Evolutionary conservation across 306 rosid genomes (phyloP).

Genomic region (Vigna mungo): DNA sequence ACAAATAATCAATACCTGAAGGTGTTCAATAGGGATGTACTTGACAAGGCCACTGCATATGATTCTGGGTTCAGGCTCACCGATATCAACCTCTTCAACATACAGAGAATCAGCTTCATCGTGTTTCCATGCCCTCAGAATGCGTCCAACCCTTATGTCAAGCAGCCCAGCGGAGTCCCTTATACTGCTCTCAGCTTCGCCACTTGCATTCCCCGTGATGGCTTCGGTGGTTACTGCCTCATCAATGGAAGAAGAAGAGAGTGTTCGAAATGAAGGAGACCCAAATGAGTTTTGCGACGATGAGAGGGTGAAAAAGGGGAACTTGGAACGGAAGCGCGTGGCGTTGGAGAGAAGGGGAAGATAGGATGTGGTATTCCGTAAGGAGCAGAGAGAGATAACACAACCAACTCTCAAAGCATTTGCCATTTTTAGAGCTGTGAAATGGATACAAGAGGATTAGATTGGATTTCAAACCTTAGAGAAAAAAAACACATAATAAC

Average conservation of each 20-base stretch:
- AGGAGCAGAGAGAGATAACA: slow-evolving; percentile 44
- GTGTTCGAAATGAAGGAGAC: slow-evolving; percentile 49
- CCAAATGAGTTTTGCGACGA: slow-evolving; percentile 16
- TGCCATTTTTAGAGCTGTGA: slow-evolving; percentile 33
- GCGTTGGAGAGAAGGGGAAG: slow-evolving; percentile 28
- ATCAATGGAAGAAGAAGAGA: slow-evolving; percentile 35
- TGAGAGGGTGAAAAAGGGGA: slow-evolving; percentile 41
- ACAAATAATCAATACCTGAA: slow-evolving; percentile 53
- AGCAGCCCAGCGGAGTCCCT: slow-evolving; percentile 77
- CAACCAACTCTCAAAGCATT: slow-evolving; percentile 45
- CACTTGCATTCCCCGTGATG: background rate
- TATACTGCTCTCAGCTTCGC: slow-evolving; percentile 41
- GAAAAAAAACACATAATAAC: background rate
- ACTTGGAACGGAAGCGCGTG: slow-evolving; percentile 35
- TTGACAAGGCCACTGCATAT: slow-evolving; percentile 95
- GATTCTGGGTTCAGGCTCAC: slow-evolving; percentile 83
- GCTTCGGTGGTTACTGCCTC: slow-evolving; percentile 34
- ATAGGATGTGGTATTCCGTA: slow-evolving; percentile 20
- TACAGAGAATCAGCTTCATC: slow-evolving; percentile 91
- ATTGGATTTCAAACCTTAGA: slow-evolving; percentile 1
- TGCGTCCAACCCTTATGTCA: slow-evolving; percentile 84
- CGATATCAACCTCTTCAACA: slow-evolving; percentile 88
- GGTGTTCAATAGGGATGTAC: slow-evolving; percentile 68
- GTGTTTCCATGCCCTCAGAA: slow-evolving; percentile 84
- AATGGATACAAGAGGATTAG: background rate